Evolutionary conservation across 2,329 filamentous ascomycete genomes (phyloP), one percentile per base, ranked within the genome.

Genomic region (Alternaria rosae): DNA sequence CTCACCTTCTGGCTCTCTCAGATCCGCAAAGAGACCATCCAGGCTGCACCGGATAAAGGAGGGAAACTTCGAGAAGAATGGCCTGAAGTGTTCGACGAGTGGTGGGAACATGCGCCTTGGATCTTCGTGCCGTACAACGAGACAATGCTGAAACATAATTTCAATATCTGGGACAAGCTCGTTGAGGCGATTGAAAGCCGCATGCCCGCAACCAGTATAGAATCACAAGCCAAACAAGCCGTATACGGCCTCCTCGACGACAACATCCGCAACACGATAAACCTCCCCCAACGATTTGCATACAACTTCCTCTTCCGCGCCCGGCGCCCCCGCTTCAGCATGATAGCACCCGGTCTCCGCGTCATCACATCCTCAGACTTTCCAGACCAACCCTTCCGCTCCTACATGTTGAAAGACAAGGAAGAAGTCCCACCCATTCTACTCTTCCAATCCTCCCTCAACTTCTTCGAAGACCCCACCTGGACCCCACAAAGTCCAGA

Each of bases 361-460:
- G 25, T 52, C 17, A 45, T 58, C 28, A 38, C 41, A 15, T 48
- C 51, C 7, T 43, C 57, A n/a, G 54, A 44, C 28, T 41, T 54
- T 32, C 13, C 21, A 11, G 30, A 55, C 21, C 57, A 59, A 32
- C 51, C 45, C 15, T 57, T 42, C 15, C 26, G 48, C 11, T 28
- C 32, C 4, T 26, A 30, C 26, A 48, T 13, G 45, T 20, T 25
- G 6, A 48, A 30, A 30, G 45, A 48, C 2, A 20, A 20, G 9
- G n/a, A 48, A 12, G 10, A 30, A 30, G 15, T 30, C 9, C 45
- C n/a, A 21, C 45, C 25, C 6, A 3, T 48, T 2, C 4, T 48
- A 6, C 25, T 48, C 10, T 30, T 30, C n/a, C n/a, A 15, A 12
- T 48, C 26, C 15, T 10, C 20, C 12, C 10, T 48, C 3, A 20